Conservation (phyloP, 139 green algal species). For the Gonium pectorale region DNA sequence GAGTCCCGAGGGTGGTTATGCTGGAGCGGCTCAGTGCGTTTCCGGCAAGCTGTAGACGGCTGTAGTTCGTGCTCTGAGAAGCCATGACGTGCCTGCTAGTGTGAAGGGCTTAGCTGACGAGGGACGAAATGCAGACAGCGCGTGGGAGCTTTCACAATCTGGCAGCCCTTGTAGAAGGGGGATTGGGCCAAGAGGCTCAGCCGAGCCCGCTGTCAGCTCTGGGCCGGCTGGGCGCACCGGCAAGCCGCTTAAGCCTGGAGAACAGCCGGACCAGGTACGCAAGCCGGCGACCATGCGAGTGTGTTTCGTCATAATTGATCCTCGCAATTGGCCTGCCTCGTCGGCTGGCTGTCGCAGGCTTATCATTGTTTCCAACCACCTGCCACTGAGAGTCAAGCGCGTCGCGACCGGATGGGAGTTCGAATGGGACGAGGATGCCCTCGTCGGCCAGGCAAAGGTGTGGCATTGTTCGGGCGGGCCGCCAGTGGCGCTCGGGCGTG, state of each 20-base stretch:
- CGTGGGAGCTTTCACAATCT: slow-evolving; percentile 23
- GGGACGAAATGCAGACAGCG: slow-evolving; percentile 23
- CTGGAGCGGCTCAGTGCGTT: too few relatives aligned
- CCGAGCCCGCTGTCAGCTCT: slow-evolving; percentile 9
- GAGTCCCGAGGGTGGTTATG: too few relatives aligned
- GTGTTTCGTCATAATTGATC: not conserved
- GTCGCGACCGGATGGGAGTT: slow-evolving; percentile 82
- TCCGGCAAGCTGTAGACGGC: too few relatives aligned
- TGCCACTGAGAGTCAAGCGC: slow-evolving; percentile 81
- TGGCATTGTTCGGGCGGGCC: not conserved
- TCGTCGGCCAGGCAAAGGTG: slow-evolving; percentile 92
- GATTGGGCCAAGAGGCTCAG: not conserved
- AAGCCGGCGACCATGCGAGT: not conserved
- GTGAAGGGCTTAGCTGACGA: too few relatives aligned
- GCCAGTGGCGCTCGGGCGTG: too few relatives aligned
- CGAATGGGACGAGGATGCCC: slow-evolving; percentile 94
- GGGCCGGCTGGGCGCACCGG: not conserved
- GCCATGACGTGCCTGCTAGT: too few relatives aligned
- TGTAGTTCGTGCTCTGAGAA: too few relatives aligned
- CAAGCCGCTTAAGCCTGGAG: slow-evolving; percentile 21
- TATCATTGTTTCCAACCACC: slow-evolving; percentile 94
- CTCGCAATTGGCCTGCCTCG: not conserved
- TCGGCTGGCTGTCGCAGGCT: slow-evolving; percentile 68
- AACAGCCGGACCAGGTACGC: slow-evolving; percentile 12
- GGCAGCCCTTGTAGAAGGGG: not conserved